Percentiles rank a stretch among this genome's conserved stretches.
phyloP scores from a whole-genome alignment of 345 rosid species.

The Brassica rapa region DNA sequence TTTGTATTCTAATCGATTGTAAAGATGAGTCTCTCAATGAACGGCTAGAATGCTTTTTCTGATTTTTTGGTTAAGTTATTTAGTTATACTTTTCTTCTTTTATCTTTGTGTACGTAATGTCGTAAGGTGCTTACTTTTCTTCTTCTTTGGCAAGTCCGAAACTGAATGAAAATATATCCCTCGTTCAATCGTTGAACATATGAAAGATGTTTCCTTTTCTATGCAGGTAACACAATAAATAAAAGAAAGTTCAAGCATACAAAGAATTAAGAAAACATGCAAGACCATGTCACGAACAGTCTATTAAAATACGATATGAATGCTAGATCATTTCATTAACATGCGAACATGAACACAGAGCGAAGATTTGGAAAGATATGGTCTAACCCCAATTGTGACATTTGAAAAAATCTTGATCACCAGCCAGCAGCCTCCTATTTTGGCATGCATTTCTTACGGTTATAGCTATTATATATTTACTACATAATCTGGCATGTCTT shows the following conservation, averaged over 20 bases:
- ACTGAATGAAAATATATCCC: neutral
- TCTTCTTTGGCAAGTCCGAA: neutral
- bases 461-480: neutral
- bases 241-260: neutral
- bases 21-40: conserved; percentile 20
- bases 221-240: neutral
- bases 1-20: conserved; percentile 29
- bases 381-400: neutral
- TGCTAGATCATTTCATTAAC: no score
- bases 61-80: neutral
- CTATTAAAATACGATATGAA: neutral
- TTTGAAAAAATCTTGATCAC: neutral
- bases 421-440: neutral
- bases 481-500: neutral
- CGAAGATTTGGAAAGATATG: neutral
- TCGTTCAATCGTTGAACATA: neutral
- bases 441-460: neutral
- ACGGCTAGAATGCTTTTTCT: conserved; percentile 10
- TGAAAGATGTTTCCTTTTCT: neutral
- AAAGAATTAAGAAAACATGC: neutral
- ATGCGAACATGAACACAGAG: neutral
- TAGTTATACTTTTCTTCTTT: neutral
- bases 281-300: neutral
- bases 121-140: neutral
- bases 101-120: neutral